Conservation (phyloP, 2,329 filamentous ascomycete species). For the Sclerotinia subarctica region DNA sequence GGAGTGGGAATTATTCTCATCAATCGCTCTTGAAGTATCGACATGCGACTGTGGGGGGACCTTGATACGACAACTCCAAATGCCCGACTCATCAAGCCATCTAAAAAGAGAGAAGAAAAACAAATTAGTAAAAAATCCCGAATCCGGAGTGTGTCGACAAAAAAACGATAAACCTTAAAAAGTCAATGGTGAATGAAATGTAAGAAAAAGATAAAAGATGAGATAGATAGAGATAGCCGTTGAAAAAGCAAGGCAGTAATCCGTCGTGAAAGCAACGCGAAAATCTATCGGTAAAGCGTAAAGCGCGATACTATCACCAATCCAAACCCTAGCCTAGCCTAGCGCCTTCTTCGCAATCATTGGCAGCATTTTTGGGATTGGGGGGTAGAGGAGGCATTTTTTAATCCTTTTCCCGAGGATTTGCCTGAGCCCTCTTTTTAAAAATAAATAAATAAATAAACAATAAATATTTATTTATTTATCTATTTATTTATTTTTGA, state of each 20-base stretch:
- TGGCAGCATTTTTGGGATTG: neutral
- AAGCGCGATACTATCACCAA: constrained; percentile 17
- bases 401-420: neutral
- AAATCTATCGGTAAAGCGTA: constrained; percentile 7
- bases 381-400: neutral
- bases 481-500: neutral
- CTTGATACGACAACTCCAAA: constrained; percentile 39
- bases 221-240: neutral
- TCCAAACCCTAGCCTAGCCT: constrained; percentile 13
- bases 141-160: neutral
- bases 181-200: constrained; percentile 7
- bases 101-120: constrained; percentile 24
- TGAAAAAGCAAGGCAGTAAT: neutral
- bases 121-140: constrained; percentile 17
- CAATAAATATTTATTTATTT: too few species aligned
- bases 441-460: too few species aligned
- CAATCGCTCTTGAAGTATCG: constrained; percentile 21
- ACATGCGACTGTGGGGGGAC: constrained; percentile 26
- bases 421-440: neutral
- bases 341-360: neutral
- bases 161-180: neutral
- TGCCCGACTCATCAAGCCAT: constrained; percentile 37
- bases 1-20: constrained; percentile 16
- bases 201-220: neutral
- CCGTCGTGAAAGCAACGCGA: constrained; percentile 13